Evolutionary conservation across 345 rosid species (phyloP).

Genomic region (Citrus maxima): DNA sequence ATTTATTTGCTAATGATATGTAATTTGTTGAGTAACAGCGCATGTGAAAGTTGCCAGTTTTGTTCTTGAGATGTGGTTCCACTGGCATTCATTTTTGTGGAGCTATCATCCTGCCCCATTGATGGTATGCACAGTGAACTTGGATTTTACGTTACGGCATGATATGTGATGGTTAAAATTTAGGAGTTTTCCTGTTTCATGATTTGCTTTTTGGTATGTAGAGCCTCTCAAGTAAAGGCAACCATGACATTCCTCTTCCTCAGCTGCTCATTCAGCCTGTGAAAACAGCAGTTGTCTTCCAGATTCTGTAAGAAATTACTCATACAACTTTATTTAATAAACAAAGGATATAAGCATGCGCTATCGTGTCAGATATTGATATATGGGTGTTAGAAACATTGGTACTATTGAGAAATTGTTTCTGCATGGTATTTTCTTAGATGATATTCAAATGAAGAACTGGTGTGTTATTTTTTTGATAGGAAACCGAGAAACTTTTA

Average conservation of each 20-base stretch:
- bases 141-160: neutral
- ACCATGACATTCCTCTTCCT: slow-evolving; percentile 42
- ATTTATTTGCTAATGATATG: slow-evolving; percentile 5
- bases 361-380: neutral
- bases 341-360: no score
- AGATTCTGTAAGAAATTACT: slow-evolving; percentile 56
- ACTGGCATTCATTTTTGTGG: slow-evolving; percentile 94
- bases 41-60: slow-evolving; percentile 53
- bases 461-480: no score
- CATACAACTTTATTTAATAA: neutral
- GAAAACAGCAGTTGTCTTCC: slow-evolving; percentile 41
- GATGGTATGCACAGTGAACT: slow-evolving; percentile 38
- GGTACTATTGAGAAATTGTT: neutral
- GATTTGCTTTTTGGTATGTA: slow-evolving; percentile 33
- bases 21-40: slow-evolving; percentile 38
- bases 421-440: neutral
- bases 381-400: neutral
- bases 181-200: slow-evolving; percentile 19
- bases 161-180: neutral
- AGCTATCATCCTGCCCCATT: slow-evolving; percentile 34
- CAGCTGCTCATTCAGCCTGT: slow-evolving; percentile 61
- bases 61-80: slow-evolving; percentile 87
- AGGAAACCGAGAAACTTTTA: no score
- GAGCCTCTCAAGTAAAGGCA: slow-evolving; percentile 37
- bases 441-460: neutral